Base-by-base conservation (phyloP, 2,329 filamentous ascomycete species). In the Orbilia brochopaga region DNA sequence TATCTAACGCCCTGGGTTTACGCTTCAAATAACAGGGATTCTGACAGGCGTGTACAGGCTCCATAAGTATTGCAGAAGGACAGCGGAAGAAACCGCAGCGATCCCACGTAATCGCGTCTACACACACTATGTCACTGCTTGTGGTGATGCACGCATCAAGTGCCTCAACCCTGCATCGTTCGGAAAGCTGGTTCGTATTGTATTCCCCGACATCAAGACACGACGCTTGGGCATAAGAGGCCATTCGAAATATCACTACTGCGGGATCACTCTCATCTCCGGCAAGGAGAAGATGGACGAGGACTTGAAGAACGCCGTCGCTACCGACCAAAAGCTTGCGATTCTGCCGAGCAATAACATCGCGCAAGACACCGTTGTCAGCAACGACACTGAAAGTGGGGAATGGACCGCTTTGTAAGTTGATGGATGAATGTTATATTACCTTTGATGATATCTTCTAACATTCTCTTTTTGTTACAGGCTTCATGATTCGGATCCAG, bases 231-330 rank as follows among this genome's bases (percentile, higher is more conserved):
- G 94, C 74, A 92, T 97, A 52, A 87, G 94, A 59, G 94, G 94
- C 74, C 93, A 97, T 81, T 99, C 94, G 13, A 99, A 99, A 79
- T 99, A 99, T 79, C 94, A 99, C 80, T 99, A 99, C 77, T 77
- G 76, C 63, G 76, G 76, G 44, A 77, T 77, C 62, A 75, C 75
- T 42, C 72, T 77, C 19, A 75, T 75, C 50, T 83, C 84, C 54
- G 83, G 85, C 74, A 79, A 85, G 24, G 66, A 70, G 32, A 70
- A 70, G 50, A 19, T 64, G 46, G 66, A 70, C 19, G 66, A 70
- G 21, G 66, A 70, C 46, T 50, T 70, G 59, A 70, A 70, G 59
- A 70, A 70, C 27, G 63, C 66, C 11, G 58, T 60, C 51, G 10
- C 57, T 37, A 51, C 48, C n/a, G 66, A 70, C 19, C 46, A 58